These are phyloP conservation scores for Pseudoneurospora amorphoporcata DNA, from an alignment of 495 filamentous ascomycete genomes.

Conservation along the genomic window DNA sequence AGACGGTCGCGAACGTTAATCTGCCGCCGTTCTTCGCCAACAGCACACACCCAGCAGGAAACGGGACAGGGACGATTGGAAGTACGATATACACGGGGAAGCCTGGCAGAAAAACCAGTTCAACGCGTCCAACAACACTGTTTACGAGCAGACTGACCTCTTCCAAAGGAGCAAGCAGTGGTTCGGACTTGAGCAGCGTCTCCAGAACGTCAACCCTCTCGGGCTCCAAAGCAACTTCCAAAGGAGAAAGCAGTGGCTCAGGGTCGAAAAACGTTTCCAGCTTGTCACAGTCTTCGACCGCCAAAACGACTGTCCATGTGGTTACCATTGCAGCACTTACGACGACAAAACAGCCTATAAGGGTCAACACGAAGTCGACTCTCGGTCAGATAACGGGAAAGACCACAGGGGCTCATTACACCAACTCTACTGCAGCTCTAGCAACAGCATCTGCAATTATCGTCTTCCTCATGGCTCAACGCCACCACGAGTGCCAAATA, in stretches of 20 bases:
- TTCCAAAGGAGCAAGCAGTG: background rate
- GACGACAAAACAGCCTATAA: background rate
- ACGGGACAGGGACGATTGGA: background rate
- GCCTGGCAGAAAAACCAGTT: accelerated
- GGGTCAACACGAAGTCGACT: background rate
- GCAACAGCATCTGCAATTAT: background rate
- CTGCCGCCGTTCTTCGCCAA: slow-evolving; percentile 1
- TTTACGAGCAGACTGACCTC: background rate
- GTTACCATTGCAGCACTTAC: background rate
- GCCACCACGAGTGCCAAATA: background rate
- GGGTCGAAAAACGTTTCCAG: no score
- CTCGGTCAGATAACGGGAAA: background rate
- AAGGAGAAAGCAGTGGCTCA: no score
- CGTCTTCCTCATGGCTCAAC: background rate
- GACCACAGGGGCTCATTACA: accelerated
- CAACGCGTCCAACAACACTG: background rate
- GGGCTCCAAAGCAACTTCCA: no score
- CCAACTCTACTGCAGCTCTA: background rate
- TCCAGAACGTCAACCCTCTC: background rate
- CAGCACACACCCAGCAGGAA: background rate
- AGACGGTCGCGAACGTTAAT: slow-evolving; percentile 4
- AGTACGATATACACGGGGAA: background rate
- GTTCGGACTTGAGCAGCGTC: background rate
- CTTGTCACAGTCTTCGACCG: no score
- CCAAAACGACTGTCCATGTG: background rate